Conservation (phyloP, 495 filamentous ascomycete species). For the Hypomontagnella submonticulosa region DNA sequence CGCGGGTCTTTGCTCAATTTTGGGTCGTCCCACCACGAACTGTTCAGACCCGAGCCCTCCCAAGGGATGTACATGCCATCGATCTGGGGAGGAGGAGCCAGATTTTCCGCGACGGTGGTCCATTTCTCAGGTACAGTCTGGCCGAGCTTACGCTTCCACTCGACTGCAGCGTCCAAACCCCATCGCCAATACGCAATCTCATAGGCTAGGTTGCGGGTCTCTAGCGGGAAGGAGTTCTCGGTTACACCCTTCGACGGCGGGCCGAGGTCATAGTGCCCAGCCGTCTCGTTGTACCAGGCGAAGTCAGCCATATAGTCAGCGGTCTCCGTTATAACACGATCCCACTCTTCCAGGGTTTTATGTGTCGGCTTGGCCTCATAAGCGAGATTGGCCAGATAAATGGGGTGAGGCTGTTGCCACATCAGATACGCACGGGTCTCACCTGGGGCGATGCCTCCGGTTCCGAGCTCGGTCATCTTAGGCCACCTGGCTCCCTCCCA, state of each 20-base stretch:
- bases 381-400: constrained; percentile 55
- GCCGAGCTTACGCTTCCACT: constrained; percentile 47
- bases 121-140: constrained; percentile 49
- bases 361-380: constrained; percentile 48
- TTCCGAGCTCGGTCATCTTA: constrained; percentile 60
- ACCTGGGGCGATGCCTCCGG: constrained; percentile 56
- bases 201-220: constrained; percentile 51
- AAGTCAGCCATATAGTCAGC: constrained; percentile 56
- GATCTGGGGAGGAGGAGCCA: constrained; percentile 52
- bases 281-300: constrained; percentile 52
- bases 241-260: constrained; percentile 55
- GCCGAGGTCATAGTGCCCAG: constrained; percentile 55
- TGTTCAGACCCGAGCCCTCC: constrained; percentile 48
- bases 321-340: constrained; percentile 47
- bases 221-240: constrained; percentile 53
- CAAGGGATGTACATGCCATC: constrained; percentile 52
- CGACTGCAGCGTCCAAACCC: constrained; percentile 49
- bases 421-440: constrained; percentile 55
- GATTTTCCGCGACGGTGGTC: constrained; percentile 47
- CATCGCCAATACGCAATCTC: constrained; percentile 60
- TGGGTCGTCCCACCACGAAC: constrained; percentile 51
- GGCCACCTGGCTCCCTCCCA: constrained; percentile 57
- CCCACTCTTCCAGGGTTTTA: constrained; percentile 52
- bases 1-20: constrained; percentile 51
- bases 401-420: constrained; percentile 58